Evolutionary conservation across 169 alveolate species (phyloP).

Genomic region (Babesia sp.): DNA sequence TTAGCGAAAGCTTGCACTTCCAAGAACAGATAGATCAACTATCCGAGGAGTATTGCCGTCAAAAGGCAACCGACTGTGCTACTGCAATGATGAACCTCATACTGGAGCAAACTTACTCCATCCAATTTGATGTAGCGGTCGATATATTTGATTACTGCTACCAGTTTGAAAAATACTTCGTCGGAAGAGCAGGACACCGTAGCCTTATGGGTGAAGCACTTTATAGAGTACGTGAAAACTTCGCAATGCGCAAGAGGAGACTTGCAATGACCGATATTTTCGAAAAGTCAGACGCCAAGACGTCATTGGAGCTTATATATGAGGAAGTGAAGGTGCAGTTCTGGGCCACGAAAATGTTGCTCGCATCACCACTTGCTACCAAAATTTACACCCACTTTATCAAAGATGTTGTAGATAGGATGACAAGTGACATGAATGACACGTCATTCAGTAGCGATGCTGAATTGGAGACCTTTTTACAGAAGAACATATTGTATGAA

Average conservation of each 20-base stretch:
- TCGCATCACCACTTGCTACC: conserved; percentile 81
- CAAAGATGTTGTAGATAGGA: conserved; percentile 71
- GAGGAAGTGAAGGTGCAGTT: conserved; percentile 85
- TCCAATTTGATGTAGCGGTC: conserved; percentile 83
- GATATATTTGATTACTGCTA: conserved; percentile 83
- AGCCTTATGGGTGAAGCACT: conserved; percentile 74
- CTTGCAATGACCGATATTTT: conserved; percentile 75
- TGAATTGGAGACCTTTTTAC: conserved; percentile 63
- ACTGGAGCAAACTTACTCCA: conserved; percentile 86
- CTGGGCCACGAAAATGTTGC: conserved; percentile 86
- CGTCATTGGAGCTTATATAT: conserved; percentile 72
- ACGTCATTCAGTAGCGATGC: conserved; percentile 54
- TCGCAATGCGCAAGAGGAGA: conserved; percentile 74
- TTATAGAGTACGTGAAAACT: conserved; percentile 70
- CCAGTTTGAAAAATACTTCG: conserved; percentile 80
- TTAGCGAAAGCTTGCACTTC: conserved; percentile 72
- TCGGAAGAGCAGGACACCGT: conserved; percentile 70
- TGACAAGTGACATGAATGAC: conserved; percentile 35
- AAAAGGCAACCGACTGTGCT: conserved; percentile 82
- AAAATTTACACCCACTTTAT: conserved; percentile 82
- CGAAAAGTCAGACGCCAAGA: conserved; percentile 73
- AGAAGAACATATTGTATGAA: conserved; percentile 59
- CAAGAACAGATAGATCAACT: conserved; percentile 77
- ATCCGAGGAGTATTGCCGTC: conserved; percentile 77
- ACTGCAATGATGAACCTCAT: conserved; percentile 83